A percentile compares a stretch with the other conserved stretches of the same genome.
phyloP scores from a whole-genome alignment of 495 filamentous ascomycete species.

The Eremomyces bilateralis region DNA sequence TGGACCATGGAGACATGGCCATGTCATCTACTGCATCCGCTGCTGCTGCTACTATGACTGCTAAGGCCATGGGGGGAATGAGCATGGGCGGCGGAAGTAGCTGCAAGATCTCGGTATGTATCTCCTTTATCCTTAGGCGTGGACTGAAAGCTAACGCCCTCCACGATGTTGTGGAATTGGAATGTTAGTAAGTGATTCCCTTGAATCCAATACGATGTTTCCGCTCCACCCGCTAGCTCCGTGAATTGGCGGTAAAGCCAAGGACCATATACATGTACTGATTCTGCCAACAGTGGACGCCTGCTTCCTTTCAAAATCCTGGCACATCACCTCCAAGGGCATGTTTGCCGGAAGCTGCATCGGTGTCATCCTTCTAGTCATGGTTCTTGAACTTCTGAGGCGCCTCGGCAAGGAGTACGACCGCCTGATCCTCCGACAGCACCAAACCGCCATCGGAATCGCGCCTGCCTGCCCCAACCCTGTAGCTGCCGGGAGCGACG shows the following conservation, averaged over 20 bases:
- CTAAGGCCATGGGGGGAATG: neutral
- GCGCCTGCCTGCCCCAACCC: conserved; percentile 4
- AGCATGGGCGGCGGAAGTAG: conserved; percentile 1
- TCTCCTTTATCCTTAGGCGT: neutral
- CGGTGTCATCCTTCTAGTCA: conserved; percentile 30
- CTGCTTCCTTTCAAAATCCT: conserved; percentile 26
- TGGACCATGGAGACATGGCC: no score
- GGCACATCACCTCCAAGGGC: conserved; percentile 25
- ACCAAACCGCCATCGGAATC: conserved; percentile 14
- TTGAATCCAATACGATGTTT: no score
- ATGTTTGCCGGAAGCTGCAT: conserved; percentile 36
- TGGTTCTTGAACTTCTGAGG: conserved; percentile 29
- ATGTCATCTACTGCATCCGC: conserved; percentile 5
- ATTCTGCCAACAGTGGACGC: conserved; percentile 35
- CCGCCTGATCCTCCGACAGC: conserved; percentile 21
- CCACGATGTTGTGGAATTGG: no score
- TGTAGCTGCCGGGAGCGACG: neutral
- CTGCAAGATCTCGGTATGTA: conserved; percentile 16
- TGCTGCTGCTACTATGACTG: conserved; percentile 4
- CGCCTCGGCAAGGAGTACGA: conserved; percentile 33
- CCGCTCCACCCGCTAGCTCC: neutral
- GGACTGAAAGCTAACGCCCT: neutral
- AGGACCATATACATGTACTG: conserved; percentile 27
- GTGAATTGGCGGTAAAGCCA: neutral
- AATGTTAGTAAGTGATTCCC: conserved; percentile 2